Conservation (phyloP, 2,329 filamentous ascomycete genomes). For the Cladosporium colombiae region DNA sequence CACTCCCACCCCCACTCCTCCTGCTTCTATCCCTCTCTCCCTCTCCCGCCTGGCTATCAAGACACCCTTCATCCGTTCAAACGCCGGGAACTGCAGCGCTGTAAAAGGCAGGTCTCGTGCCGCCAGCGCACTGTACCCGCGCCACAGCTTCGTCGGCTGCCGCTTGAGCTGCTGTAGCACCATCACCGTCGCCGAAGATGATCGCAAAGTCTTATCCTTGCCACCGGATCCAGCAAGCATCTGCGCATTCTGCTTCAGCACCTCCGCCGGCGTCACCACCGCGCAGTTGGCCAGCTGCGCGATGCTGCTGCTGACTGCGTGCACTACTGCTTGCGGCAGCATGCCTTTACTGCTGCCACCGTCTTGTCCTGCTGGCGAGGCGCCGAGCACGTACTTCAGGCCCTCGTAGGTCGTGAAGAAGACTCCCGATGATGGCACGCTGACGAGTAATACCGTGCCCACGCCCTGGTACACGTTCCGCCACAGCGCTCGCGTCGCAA, state of each 20-base stretch:
- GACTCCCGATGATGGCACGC: background rate
- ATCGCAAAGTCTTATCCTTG: background rate
- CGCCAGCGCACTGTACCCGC: background rate
- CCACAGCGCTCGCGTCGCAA: background rate
- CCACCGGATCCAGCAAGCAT: background rate
- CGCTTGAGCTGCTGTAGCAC: background rate
- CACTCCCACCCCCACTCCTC: no score
- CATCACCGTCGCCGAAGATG: background rate
- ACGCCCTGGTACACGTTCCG: background rate
- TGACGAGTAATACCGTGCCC: background rate
- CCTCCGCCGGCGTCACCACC: background rate
- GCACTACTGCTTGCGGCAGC: no score
- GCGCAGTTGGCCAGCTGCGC: background rate
- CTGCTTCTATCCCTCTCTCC: background rate
- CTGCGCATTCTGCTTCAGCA: background rate
- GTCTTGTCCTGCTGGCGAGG: conserved; percentile 36
- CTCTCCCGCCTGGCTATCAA: background rate
- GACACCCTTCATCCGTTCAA: background rate
- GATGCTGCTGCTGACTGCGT: background rate
- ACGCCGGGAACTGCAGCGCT: background rate
- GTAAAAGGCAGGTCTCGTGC: background rate
- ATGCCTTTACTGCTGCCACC: background rate
- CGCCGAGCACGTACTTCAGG: conserved; percentile 41
- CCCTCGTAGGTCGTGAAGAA: conserved; percentile 1
- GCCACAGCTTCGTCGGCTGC: background rate